Base-by-base conservation (phyloP, 2,329 filamentous ascomycete genomes). In the Calonectria hongkongensis region DNA sequence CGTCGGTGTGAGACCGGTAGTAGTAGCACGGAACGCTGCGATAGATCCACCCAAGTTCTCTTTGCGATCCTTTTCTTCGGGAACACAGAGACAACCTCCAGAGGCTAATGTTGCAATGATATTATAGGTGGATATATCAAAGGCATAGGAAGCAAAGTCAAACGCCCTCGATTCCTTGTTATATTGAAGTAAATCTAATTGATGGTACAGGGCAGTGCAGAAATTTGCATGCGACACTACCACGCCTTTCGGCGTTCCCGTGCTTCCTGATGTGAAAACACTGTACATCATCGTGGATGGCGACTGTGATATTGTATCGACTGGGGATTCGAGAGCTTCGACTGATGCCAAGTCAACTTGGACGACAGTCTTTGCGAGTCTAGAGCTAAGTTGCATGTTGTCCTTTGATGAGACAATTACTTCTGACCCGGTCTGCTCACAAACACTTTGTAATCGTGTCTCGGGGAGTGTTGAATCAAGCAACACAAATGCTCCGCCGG, bases 401-500 rank as follows among this genome's bases (percentile, higher is more conserved):
- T 48, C 18, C 27, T 60, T 21, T 7, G 48, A 47, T 13, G 58
- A 30, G 12, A 70, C 1, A 7, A 50, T n/a, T 25, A 63, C 12
- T 16, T 18, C 18, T 45, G 45, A n/a, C 48, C 50, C 47, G 21
- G 56, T 21, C 33, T 47, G 63, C 51, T 58, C 21, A 33, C 30
- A 47, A 51, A 72, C 69, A 10, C 39, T 39, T 39, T 41, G 43
- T 2, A 73, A 45, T 0, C 65, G 68, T 4, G 66, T 25, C 43
- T 54, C 47, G 13, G 73, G 68, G 10, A 63, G 65, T 36, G 68
- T 43, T 39, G 68, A 28, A 54, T 79, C 75, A 7, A 79, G 33
- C 5, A 70, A 56, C 1, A 76, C 67, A 33, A 70, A 76, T 1
- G 73, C 72, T 39, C 74, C 76, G 21, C 79, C 78, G 12, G 78